Percentiles rank a stretch among this genome's conserved stretches.
Evolutionary conservation across 352 stramenopile genomes (phyloP).

Genomic region (Phytophthora citricola): DNA sequence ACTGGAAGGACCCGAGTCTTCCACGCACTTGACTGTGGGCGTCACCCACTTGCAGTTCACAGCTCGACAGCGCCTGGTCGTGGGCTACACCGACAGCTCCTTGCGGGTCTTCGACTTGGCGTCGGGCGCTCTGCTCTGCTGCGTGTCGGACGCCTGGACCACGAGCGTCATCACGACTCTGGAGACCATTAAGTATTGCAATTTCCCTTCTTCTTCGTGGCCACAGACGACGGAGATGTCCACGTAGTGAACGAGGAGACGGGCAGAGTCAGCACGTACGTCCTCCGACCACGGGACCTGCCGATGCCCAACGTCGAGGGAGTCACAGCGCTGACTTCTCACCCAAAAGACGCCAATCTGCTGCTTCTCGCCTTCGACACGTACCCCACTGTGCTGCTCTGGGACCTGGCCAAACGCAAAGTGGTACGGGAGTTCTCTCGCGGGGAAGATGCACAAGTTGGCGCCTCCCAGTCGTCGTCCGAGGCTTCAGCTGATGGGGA

Average conservation of each 20-base stretch:
- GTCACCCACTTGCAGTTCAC: slow-evolving; percentile 72
- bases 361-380: slow-evolving; percentile 71
- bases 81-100: slow-evolving; percentile 71
- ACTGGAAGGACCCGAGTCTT: slow-evolving; percentile 45
- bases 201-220: slow-evolving; percentile 77
- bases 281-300: slow-evolving; percentile 58
- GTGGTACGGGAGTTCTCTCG: slow-evolving; percentile 52
- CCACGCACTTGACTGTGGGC: slow-evolving; percentile 45
- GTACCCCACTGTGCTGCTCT: slow-evolving; percentile 55
- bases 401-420: slow-evolving; percentile 76
- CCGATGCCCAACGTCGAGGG: slow-evolving; percentile 25
- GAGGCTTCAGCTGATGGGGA: slow-evolving; percentile 23
- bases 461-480: slow-evolving; percentile 12
- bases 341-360: slow-evolving; percentile 70
- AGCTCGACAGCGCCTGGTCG: slow-evolving; percentile 66
- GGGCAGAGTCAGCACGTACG: slow-evolving; percentile 69
- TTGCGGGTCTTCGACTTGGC: slow-evolving; percentile 68
- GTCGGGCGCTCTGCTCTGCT: slow-evolving; percentile 27
- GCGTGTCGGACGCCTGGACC: slow-evolving; percentile 61
- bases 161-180: slow-evolving; percentile 67
- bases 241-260: slow-evolving; percentile 84
- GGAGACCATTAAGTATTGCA: slow-evolving; percentile 65
- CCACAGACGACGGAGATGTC: slow-evolving; percentile 71
- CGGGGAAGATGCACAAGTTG: slow-evolving; percentile 32
- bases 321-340: slow-evolving; percentile 58